Base-by-base conservation (phyloP, 306 rosid genomes). In the Gastrolobium villosum region DNA sequence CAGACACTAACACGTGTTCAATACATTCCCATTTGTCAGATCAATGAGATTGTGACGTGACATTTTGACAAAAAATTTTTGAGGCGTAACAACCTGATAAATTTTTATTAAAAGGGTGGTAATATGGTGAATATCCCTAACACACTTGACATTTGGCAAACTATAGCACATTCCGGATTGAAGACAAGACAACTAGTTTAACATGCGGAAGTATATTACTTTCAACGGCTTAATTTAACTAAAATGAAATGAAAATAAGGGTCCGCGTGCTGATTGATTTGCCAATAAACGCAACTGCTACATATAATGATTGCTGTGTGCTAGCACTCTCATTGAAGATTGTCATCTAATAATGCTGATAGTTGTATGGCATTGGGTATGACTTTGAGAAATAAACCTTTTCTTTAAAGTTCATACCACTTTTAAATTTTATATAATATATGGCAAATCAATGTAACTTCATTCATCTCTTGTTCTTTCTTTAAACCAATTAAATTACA, bases 321-420 rank as follows among this genome's bases (percentile, higher is more conserved):
- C 54, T 10, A 28, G 40, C 55, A 65, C 72, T 43, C 10, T 65
- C 55, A 44, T 43, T 20, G 55, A 30, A 36, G 68, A 37, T 5
- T 15, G 48, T 41, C 66, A 56, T 15, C 54, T 34, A 10, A 59
- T 7, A 74, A 39, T 54, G 65, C 43, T 70, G 5, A 59, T 79
- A 67, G 89, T 80, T 84, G 86, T 77, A 66, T 69, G 80, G 56
- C 87, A 84, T 74, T 74, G 26, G 66, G 73, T 11, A 72, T 60
- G 61, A 53, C 48, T 52, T 41, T 69, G 30, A 61, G 28, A 14
- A 34, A 35, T 20, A 20, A 20, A 20, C 26, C 26, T 20, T 20
- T 20, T 20, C 26, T 20, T 20, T 26, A 30, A 61, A 69, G 46
- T 48, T 1, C 10, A 52, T 20, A 7, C 48, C 37, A 70, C 76